A percentile compares a stretch with the other conserved stretches of the same genome.
These are phyloP conservation scores for Trichophyton rubrum DNA, from an alignment of 2,329 filamentous ascomycete species.

Conservation along the genomic window DNA sequence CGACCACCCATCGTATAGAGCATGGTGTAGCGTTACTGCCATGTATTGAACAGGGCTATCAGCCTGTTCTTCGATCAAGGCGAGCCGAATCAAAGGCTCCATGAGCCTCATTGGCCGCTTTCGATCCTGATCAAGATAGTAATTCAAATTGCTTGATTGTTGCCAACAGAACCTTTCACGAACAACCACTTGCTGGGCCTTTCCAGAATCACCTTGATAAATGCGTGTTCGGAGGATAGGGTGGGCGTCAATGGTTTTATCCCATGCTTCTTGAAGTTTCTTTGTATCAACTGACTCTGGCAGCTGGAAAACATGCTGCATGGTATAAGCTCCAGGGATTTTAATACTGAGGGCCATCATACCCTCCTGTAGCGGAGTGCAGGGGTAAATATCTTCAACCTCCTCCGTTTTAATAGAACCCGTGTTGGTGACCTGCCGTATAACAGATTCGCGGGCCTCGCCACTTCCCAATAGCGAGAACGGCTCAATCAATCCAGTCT, in stretches of 20 bases:
- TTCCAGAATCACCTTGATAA: slow-evolving; percentile 16
- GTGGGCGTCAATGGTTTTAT: slow-evolving; percentile 22
- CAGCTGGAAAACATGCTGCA: slow-evolving; percentile 26
- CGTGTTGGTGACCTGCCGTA: slow-evolving; percentile 6
- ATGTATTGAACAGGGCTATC: slow-evolving; percentile 16
- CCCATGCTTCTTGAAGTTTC: slow-evolving; percentile 29
- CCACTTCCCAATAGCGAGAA: slow-evolving; percentile 11
- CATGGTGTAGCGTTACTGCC: slow-evolving; percentile 27
- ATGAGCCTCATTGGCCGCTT: slow-evolving; percentile 16
- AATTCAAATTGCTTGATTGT: slow-evolving; percentile 10
- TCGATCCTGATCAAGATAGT: slow-evolving; percentile 11
- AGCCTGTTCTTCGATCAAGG: slow-evolving; percentile 10
- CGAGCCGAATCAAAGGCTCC: slow-evolving; percentile 15
- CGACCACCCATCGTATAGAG: slow-evolving; percentile 30
- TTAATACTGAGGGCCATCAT: slow-evolving; percentile 29
- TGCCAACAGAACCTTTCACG: slow-evolving; percentile 16
- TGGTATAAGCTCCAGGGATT: slow-evolving; percentile 29
- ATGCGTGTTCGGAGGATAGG: slow-evolving; percentile 33
- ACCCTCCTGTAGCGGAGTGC: slow-evolving; percentile 30
- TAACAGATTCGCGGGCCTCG: slow-evolving; percentile 7
- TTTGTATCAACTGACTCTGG: slow-evolving; percentile 15
- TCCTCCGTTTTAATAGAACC: slow-evolving; percentile 13
- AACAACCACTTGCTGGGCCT: slow-evolving; percentile 17
- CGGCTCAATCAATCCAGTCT: slow-evolving; percentile 6
- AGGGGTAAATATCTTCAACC: slow-evolving; percentile 23